phyloP scores from a whole-genome alignment of 495 filamentous ascomycete genomes.

The Annulohypoxylon maeteangense region DNA sequence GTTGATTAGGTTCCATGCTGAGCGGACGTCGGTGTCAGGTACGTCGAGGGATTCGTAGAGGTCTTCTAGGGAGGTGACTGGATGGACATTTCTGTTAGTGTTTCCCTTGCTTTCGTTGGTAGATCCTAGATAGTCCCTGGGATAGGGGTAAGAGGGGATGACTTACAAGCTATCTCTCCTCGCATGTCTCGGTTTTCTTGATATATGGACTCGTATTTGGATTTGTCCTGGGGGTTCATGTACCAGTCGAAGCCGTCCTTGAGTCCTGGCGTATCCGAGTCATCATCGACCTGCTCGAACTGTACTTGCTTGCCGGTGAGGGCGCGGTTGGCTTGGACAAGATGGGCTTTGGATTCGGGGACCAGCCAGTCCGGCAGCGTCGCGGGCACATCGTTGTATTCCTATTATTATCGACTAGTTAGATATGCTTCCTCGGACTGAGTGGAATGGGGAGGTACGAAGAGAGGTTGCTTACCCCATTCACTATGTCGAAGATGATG shows the following conservation, averaged over 20 bases:
- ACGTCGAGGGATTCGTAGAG: constrained; percentile 93
- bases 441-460: background rate
- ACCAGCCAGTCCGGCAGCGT: constrained; percentile 94
- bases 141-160: background rate
- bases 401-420: constrained; percentile 61
- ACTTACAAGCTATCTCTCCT: constrained; percentile 83
- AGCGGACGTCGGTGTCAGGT: constrained; percentile 92
- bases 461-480: constrained; percentile 73
- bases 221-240: constrained; percentile 89
- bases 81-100: constrained; percentile 20
- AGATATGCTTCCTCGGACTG: background rate
- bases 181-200: constrained; percentile 84
- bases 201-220: constrained; percentile 97
- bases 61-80: constrained; percentile 81
- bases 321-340: constrained; percentile 89
- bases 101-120: background rate
- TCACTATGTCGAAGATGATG: constrained; percentile 94
- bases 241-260: constrained; percentile 99
- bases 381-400: constrained; percentile 84
- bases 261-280: constrained; percentile 82
- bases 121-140: background rate
- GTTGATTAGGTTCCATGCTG: constrained; percentile 97
- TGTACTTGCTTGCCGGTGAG: constrained; percentile 76
- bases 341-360: constrained; percentile 94
- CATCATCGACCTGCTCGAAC: constrained; percentile 81